Evolutionary conservation across 768 basidiomycete genomes (phyloP).

Genomic region (Coprinellus micaceus): DNA sequence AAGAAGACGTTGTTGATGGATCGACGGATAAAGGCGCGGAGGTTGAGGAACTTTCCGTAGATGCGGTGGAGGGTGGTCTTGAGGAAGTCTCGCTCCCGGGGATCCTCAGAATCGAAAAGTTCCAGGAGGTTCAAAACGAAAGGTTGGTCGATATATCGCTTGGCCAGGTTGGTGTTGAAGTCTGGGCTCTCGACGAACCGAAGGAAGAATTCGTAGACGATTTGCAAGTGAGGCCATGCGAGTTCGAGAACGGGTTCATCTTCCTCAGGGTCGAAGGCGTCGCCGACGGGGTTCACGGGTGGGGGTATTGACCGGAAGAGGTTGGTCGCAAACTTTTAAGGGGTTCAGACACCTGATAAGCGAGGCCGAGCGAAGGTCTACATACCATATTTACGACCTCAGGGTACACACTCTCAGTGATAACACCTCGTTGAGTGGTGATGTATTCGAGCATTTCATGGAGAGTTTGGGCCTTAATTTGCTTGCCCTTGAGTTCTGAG

Average conservation of each 20-base stretch:
- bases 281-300: slow-evolving; percentile 96
- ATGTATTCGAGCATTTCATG: slow-evolving; percentile 99
- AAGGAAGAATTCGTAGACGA: slow-evolving; percentile 99
- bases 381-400: slow-evolving; percentile 97
- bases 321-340: slow-evolving; percentile 85
- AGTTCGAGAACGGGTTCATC: slow-evolving; percentile 98
- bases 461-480: slow-evolving; percentile 95
- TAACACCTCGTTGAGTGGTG: slow-evolving; percentile 92
- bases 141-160: slow-evolving; percentile 93
- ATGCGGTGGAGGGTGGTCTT: slow-evolving; percentile 99
- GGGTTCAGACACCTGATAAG: slow-evolving; percentile 12
- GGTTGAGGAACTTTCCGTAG: slow-evolving; percentile 98
- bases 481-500: slow-evolving; percentile 93
- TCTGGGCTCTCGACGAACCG: slow-evolving; percentile 97
- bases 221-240: slow-evolving; percentile 98
- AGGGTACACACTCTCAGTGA: slow-evolving; percentile 96
- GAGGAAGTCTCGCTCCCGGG: slow-evolving; percentile 96
- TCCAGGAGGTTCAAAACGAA: slow-evolving; percentile 97
- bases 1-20: slow-evolving; percentile 99
- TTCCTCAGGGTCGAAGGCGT: slow-evolving; percentile 99
- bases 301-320: slow-evolving; percentile 99
- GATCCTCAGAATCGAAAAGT: slow-evolving; percentile 98
- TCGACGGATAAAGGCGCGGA: slow-evolving; percentile 96
- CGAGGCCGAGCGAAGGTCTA: slow-evolving; percentile 14
- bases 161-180: slow-evolving; percentile 97